A percentile compares a stretch with the other conserved stretches of the same genome.
Conservation (phyloP, 2,329 filamentous ascomycete genomes). For the Aspergillus glaucus region DNA sequence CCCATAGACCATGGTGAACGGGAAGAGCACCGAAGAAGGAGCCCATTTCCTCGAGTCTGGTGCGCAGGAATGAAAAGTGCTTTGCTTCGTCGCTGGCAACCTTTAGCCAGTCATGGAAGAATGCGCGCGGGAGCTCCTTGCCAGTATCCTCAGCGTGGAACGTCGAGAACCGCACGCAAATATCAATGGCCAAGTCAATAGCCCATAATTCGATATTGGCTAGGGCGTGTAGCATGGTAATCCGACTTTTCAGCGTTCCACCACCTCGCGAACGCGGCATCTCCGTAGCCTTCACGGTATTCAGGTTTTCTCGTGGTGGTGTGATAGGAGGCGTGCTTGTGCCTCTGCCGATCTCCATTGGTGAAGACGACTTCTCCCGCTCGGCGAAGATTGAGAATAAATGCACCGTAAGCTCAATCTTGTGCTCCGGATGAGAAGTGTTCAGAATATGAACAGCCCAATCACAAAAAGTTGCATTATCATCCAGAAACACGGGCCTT, state of each 20-base stretch:
- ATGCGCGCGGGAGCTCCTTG: slow-evolving; percentile 36
- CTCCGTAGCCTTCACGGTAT: slow-evolving; percentile 32
- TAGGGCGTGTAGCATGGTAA: slow-evolving; percentile 44
- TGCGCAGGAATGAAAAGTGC: slow-evolving; percentile 43
- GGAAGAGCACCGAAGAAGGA: slow-evolving; percentile 41
- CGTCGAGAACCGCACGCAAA: slow-evolving; percentile 41
- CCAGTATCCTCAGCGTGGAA: slow-evolving; percentile 32
- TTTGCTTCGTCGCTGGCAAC: slow-evolving; percentile 45
- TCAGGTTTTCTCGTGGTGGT: slow-evolving; percentile 38
- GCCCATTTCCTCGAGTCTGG: slow-evolving; percentile 41
- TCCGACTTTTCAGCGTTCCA: slow-evolving; percentile 40
- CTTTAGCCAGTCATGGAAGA: slow-evolving; percentile 46
- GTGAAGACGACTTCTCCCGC: slow-evolving; percentile 32
- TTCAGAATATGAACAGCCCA: slow-evolving; percentile 44
- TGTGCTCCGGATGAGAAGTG: slow-evolving; percentile 42
- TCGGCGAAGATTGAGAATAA: slow-evolving; percentile 38
- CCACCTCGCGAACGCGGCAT: slow-evolving; percentile 39
- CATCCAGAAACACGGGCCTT: slow-evolving; percentile 25
- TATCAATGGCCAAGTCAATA: slow-evolving; percentile 44
- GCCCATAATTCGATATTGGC: slow-evolving; percentile 47
- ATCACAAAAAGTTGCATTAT: slow-evolving; percentile 41
- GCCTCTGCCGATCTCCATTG: slow-evolving; percentile 39
- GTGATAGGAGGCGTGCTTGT: slow-evolving; percentile 32
- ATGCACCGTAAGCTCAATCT: slow-evolving; percentile 42
- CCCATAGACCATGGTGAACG: slow-evolving; percentile 43